phyloP scores from a whole-genome alignment of 495 filamentous ascomycete species.

The Cercophora sp. region DNA sequence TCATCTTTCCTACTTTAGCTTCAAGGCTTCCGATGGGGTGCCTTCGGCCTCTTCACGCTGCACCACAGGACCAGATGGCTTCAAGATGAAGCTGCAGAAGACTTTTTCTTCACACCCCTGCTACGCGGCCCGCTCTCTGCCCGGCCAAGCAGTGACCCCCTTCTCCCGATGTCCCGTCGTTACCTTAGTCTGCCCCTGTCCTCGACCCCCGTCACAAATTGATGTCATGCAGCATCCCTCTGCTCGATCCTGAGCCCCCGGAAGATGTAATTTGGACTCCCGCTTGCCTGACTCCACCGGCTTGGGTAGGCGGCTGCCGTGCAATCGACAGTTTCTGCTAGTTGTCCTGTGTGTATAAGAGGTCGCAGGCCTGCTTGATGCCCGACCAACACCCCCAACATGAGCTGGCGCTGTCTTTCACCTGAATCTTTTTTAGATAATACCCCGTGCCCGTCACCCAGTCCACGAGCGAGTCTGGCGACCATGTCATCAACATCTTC shows the following conservation, averaged over 20 bases:
- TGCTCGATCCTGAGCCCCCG: slow-evolving; percentile 2
- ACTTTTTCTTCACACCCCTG: slow-evolving; percentile 20
- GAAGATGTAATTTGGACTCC: slow-evolving; percentile 15
- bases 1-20: not conserved
- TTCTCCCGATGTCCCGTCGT: slow-evolving; percentile 20
- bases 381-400: slow-evolving; percentile 36
- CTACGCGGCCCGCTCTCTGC: slow-evolving; percentile 14
- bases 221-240: slow-evolving; percentile 26
- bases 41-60: too few species aligned
- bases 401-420: slow-evolving; percentile 24
- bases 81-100: slow-evolving; percentile 5
- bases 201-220: slow-evolving; percentile 16
- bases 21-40: not conserved
- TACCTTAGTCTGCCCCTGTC: slow-evolving; percentile 16
- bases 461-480: slow-evolving; percentile 13
- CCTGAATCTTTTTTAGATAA: slow-evolving; percentile 13
- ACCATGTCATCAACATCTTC: slow-evolving; percentile 8
- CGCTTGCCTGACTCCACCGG: slow-evolving; percentile 17
- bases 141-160: slow-evolving; percentile 12
- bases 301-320: slow-evolving; percentile 19
- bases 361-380: slow-evolving; percentile 25
- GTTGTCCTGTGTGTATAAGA: slow-evolving; percentile 19
- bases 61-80: not conserved
- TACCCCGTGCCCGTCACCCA: slow-evolving; percentile 3
- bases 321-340: slow-evolving; percentile 2